Percentiles rank a stretch among this genome's conserved stretches.
Conservation (phyloP, 208 protist genomes). For the Acanthamoeba sp. region DNA sequence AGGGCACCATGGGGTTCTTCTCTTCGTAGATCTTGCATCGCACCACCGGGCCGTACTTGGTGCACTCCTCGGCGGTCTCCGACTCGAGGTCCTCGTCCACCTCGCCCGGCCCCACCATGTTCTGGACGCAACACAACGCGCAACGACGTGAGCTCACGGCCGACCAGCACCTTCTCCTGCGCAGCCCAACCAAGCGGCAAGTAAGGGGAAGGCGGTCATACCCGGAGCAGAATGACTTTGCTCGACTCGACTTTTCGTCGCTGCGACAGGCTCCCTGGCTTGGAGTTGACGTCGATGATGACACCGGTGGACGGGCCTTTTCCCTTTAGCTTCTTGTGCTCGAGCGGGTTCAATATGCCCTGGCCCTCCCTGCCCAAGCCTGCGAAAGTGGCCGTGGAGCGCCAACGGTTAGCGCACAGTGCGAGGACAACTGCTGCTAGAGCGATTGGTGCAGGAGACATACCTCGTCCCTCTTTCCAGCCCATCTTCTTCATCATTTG, state of each 20-base stretch:
- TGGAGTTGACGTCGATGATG: neutral
- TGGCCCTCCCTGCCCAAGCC: constrained; percentile 62
- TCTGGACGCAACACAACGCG: no score
- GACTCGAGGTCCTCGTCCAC: constrained; percentile 76
- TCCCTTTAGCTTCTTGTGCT: constrained; percentile 63
- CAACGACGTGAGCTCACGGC: no score
- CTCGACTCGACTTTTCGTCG: neutral
- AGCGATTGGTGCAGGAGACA: neutral
- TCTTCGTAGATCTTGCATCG: constrained; percentile 46
- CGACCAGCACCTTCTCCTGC: no score
- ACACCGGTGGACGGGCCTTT: neutral
- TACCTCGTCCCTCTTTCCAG: constrained; percentile 77
- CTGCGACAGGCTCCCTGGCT: neutral
- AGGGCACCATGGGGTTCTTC: constrained; percentile 25
- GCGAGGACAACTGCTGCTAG: neutral
- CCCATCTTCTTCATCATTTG: constrained; percentile 78
- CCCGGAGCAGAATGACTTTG: neutral
- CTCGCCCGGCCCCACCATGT: constrained; percentile 81
- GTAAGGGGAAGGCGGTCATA: neutral
- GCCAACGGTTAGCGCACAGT: no score
- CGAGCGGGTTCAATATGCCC: constrained; percentile 72
- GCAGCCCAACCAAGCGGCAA: neutral
- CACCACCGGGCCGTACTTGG: constrained; percentile 70
- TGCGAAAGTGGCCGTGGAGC: neutral
- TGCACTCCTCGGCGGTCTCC: constrained; percentile 77